Percentiles rank a stretch among this genome's conserved stretches.
phyloP scores from a whole-genome alignment of 257 asterid genomes.

The Solanum arcanum region DNA sequence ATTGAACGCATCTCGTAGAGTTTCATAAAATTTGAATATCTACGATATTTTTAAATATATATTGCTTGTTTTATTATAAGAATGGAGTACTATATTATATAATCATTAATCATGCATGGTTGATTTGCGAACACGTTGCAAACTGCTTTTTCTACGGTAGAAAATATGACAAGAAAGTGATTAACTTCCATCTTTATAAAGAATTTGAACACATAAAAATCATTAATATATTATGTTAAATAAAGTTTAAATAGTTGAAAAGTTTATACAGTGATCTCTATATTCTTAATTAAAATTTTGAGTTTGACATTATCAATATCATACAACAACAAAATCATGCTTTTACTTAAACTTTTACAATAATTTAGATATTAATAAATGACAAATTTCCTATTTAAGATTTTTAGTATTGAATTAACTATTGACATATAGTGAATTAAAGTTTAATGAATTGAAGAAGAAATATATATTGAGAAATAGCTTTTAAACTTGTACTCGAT shows the following conservation, averaged over 20 bases:
- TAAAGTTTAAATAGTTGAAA: neutral
- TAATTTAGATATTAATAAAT: fast-evolving
- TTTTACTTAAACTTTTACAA: neutral
- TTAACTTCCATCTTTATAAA: neutral
- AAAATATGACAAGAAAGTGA: neutral
- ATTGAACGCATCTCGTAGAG: no score
- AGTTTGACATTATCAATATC: neutral
- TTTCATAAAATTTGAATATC: no score
- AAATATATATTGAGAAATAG: neutral
- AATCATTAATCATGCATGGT: neutral
- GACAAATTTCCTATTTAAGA: neutral
- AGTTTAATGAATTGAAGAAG: neutral
- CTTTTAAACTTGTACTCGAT: no score
- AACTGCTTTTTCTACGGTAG: neutral
- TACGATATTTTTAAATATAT: no score
- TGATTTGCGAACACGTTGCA: neutral
- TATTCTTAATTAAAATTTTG: neutral
- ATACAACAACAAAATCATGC: neutral
- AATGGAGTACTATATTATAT: neutral
- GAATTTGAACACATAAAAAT: neutral
- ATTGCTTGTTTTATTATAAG: neutral
- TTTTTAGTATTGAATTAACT: neutral
- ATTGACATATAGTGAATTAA: neutral
- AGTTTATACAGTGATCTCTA: neutral
- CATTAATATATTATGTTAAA: neutral